Evolutionary conservation across 2,329 filamentous ascomycete species (phyloP).

Genomic region (Fusarium oxysporum): DNA sequence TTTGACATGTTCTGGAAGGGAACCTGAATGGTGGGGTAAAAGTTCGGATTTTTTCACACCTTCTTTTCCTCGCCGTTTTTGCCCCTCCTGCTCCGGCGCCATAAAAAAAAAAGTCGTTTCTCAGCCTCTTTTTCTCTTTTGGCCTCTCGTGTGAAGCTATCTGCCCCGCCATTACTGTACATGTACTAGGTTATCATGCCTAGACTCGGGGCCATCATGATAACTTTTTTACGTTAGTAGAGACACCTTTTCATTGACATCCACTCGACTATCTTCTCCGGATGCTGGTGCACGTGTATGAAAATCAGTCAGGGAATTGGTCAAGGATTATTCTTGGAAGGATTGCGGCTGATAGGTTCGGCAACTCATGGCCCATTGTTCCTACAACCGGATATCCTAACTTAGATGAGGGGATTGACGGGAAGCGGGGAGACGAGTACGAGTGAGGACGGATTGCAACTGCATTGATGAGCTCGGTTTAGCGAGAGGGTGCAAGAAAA

Average conservation of each 20-base stretch:
- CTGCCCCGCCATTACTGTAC: conserved; percentile 36
- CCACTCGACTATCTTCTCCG: conserved; percentile 30
- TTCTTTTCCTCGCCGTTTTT: conserved; percentile 8
- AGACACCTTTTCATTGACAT: background rate
- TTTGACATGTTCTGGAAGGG: conserved; percentile 31
- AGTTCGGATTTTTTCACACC: conserved; percentile 19
- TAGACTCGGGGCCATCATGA: conserved; percentile 24
- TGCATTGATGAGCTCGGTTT: background rate
- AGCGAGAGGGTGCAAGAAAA: background rate
- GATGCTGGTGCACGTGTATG: conserved; percentile 42
- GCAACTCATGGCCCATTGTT: conserved; percentile 24
- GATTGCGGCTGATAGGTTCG: conserved; percentile 40
- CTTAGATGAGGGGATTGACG: conserved; percentile 14
- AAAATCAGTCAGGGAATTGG: conserved; percentile 47
- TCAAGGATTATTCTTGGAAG: conserved; percentile 22
- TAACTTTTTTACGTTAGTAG: conserved; percentile 16
- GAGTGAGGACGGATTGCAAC: conserved; percentile 21
- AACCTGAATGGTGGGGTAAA: conserved; percentile 33
- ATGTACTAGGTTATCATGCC: conserved; percentile 26
- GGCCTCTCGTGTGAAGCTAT: background rate
- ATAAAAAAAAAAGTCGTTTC: conserved; percentile 4
- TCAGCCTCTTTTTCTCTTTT: background rate
- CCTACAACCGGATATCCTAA: conserved; percentile 23
- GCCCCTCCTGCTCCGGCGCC: conserved; percentile 6
- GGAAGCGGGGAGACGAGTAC: conserved; percentile 34